phyloP scores from a whole-genome alignment of 768 basidiomycete genomes.

The Pisolithus marmoratus region DNA sequence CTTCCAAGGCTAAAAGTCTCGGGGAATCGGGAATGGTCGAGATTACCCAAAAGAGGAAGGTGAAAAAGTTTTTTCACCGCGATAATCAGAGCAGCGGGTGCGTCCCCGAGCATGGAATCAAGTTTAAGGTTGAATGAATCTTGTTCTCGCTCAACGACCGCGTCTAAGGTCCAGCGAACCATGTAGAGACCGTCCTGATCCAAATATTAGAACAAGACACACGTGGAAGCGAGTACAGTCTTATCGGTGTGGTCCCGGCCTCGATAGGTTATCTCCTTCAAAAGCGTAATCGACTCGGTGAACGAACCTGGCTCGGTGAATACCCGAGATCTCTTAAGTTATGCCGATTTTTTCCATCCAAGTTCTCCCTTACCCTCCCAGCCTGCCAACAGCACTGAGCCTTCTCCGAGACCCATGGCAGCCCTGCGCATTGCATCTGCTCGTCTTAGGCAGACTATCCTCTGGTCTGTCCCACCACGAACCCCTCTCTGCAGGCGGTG shows the following conservation, averaged over 20 bases:
- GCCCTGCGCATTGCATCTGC: slow-evolving; percentile 23
- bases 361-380: slow-evolving; percentile 9
- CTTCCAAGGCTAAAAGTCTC: slow-evolving; percentile 19
- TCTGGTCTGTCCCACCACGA: slow-evolving; percentile 13
- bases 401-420: slow-evolving; percentile 18
- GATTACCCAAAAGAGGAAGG: slow-evolving; percentile 12
- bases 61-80: slow-evolving; percentile 18
- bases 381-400: slow-evolving; percentile 14
- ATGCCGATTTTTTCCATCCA: slow-evolving; percentile 11
- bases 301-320: slow-evolving; percentile 37
- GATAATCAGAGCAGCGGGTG: background rate
- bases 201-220: background rate
- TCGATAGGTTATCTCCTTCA: slow-evolving; percentile 8
- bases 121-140: background rate
- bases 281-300: slow-evolving; percentile 35
- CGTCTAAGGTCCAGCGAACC: background rate
- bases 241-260: slow-evolving; percentile 10
- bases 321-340: slow-evolving; percentile 12
- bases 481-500: slow-evolving; percentile 26
- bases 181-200: background rate
- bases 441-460: slow-evolving; percentile 15
- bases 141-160: slow-evolving; percentile 2
- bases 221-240: background rate
- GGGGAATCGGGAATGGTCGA: background rate
- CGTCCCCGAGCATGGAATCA: slow-evolving; percentile 23